Evolutionary conservation across 257 asterid genomes (phyloP), one percentile per base, ranked within the genome.

Genomic region (Solanum chiquidenum): DNA sequence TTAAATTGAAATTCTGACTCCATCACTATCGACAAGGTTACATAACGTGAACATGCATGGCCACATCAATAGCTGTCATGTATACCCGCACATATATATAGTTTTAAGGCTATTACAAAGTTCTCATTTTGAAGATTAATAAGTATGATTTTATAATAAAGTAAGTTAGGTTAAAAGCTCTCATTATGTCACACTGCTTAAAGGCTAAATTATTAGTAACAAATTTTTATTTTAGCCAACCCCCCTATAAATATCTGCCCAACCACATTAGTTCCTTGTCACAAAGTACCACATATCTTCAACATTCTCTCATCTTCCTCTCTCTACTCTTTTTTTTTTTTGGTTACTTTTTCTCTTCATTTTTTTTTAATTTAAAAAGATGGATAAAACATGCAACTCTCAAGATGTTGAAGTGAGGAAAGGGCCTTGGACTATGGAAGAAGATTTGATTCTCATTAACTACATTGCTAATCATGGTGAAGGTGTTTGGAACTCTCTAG

Each of bases 401-500:
- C 93, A 91, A 92, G 99, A 95, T 38, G 94, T 83, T 88, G 98
- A 97, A 92, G 98, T 97, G 86, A 93, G 99, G 93, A 97, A 95
- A 93, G 99, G 99, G 9, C 99, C 99, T 83, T 97, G 99, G 99
- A 97, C 99, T 23, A 97, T 97, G 99, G 99, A 97, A 89, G 99
- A 97, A 86, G 99, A 97, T 90, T 91, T 97, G 35, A 95, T 97
- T 85, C 97, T 97, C 92, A 97, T 97, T 87, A 97, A 97, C 90
- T 95, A 97, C 91, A 97, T 97, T 84, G 98, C 97, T 1, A 97
- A 95, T 89, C 99, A 97, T n/a, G 99, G 99, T 3, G 99, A 97
- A 94, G 99, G 99, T 72, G 98, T 97, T 25, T 97, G 99, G 99
- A 97, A 97, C 69, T 93, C 98, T 1, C 92, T 97, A 69, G 98